Base-by-base conservation (phyloP, 176 grass and related monocot genomes). In the Eremochloa ophiuroides region DNA sequence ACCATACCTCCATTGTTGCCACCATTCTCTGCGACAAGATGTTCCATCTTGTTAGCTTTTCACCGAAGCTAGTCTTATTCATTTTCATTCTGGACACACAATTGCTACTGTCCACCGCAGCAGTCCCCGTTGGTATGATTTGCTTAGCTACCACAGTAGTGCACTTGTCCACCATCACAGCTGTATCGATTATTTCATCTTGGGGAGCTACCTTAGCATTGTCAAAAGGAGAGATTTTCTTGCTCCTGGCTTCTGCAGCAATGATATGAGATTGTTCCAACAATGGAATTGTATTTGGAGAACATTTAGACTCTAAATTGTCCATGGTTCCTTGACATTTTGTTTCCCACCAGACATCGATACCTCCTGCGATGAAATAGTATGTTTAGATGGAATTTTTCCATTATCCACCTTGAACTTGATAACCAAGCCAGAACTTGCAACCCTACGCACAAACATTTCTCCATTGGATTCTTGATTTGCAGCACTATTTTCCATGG, bases 321-420 rank as follows among this genome's bases (percentile, higher is more conserved):
- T 68, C 22, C 22, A 13, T 68, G 5, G 20, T 38, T 23, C 63
- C 8, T 8, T 28, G 4, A 7, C 47, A 11, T 4, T 28, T 53
- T 40, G 4, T 4, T 18, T 28, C 0, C 35, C 31, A 35, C 33
- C 18, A 1, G 37, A 56, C n/a, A 53, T 53, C 48, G 8, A 56
- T 15, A 22, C 14, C 4, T 55, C 64, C 48, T 56, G 31, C 1
- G 47, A 38, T 31, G 6, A 38, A 28, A 40, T 18, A 9, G 47
- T 27, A 17, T 62, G 16, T 18, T 38, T 11, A 55, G n/a, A 27
- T 26, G 22, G 4, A 39, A 4, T 22, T 25, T 8, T 29, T 13
- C 9, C n/a, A 56, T 69, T 55, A 3, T 34, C n/a, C 14, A 69
- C n/a, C 48, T 69, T 80, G 34, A 80, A 69, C 64, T 80, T 68